Evolutionary conservation across 1,284 basidiomycete species (phyloP).

Genomic region (Trichosporon sp.): DNA sequence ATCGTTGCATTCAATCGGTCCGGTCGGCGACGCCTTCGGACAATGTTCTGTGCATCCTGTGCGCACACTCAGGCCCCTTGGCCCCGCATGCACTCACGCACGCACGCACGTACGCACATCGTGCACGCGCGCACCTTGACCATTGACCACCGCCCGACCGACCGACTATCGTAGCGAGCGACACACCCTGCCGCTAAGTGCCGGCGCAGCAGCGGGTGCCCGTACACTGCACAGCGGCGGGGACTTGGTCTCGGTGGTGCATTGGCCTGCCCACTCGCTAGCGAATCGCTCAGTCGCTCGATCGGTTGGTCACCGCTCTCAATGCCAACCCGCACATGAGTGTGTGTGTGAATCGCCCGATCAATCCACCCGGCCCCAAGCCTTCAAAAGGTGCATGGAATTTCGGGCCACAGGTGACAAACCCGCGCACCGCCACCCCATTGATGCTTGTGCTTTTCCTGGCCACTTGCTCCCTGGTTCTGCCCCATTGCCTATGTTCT

Average conservation of each 20-base stretch:
- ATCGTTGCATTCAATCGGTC: conserved; percentile 15
- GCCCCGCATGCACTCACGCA: neutral
- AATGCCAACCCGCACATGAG: conserved; percentile 2
- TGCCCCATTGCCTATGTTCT: neutral
- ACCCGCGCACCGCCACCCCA: conserved; percentile 7
- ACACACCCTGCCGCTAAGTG: neutral
- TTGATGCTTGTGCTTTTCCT: conserved; percentile 5
- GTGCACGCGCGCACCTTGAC: neutral
- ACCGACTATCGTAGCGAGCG: neutral
- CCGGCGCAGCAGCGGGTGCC: conserved; percentile 4
- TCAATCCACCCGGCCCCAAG: neutral
- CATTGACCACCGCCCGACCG: neutral
- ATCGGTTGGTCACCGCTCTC: neutral
- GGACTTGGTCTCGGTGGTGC: neutral
- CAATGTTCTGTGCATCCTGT: conserved; percentile 14
- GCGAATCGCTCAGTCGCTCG: neutral
- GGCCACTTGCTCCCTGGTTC: neutral
- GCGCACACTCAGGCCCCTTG: neutral
- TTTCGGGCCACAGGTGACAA: conserved; percentile 4
- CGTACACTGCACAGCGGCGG: neutral
- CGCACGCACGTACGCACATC: neutral
- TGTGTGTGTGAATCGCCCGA: neutral
- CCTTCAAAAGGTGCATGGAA: neutral
- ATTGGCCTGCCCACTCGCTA: neutral
- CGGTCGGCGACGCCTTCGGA: conserved; percentile 13